phyloP scores from a whole-genome alignment of 2,329 filamentous ascomycete species.

The Bipolaris victoriae region DNA sequence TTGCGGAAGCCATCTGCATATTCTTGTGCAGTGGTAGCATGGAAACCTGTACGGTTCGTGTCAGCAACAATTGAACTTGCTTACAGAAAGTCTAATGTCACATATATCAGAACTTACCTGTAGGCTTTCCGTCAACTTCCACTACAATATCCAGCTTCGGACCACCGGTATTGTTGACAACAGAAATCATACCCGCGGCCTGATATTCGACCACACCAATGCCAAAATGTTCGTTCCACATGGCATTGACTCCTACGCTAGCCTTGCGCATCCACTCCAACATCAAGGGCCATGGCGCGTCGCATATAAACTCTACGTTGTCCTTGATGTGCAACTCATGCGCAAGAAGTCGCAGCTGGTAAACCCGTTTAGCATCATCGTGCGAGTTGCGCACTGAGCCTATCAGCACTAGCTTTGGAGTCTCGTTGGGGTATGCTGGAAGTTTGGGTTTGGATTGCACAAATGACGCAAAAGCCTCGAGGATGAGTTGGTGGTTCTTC shows the following conservation, averaged over 20 bases:
- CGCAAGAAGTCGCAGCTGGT: constrained; percentile 82
- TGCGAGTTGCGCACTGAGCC: constrained; percentile 86
- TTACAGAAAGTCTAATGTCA: background rate
- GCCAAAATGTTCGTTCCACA: constrained; percentile 99
- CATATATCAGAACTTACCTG: constrained; percentile 59
- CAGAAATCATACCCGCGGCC: constrained; percentile 87
- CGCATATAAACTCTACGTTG: constrained; percentile 83
- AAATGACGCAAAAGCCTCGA: constrained; percentile 83
- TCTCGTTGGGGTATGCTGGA: constrained; percentile 53
- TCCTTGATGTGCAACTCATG: constrained; percentile 84
- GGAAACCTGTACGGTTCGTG: constrained; percentile 67
- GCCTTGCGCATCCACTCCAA: constrained; percentile 77
- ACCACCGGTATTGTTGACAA: constrained; percentile 92
- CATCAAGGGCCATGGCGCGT: constrained; percentile 88
- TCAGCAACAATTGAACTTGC: background rate
- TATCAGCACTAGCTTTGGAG: constrained; percentile 78
- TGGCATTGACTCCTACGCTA: constrained; percentile 90
- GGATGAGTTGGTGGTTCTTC: constrained; percentile 90
- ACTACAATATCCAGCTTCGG: constrained; percentile 94
- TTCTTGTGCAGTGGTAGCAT: constrained; percentile 76
- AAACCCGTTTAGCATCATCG: constrained; percentile 81
- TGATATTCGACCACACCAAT: constrained; percentile 99
- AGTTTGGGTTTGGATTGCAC: constrained; percentile 49
- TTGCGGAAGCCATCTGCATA: constrained; percentile 82
- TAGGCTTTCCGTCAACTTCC: constrained; percentile 76